A percentile compares a stretch with the other conserved stretches of the same genome.
phyloP scores from a whole-genome alignment of 352 stramenopile species.

The Phytophthora chlamydospora region DNA sequence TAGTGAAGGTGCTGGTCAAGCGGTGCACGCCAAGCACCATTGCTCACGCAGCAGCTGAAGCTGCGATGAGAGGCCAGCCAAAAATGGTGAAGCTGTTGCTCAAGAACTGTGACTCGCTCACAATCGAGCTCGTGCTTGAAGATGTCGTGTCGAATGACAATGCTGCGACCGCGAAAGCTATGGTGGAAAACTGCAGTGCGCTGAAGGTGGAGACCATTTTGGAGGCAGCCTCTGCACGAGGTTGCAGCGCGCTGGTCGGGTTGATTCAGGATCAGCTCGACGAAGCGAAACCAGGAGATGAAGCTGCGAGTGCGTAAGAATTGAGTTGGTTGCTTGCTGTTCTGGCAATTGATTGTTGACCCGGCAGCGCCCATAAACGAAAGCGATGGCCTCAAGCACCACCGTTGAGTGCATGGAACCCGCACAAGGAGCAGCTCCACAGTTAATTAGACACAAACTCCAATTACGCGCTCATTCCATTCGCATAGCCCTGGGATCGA shows the following conservation, averaged over 20 bases:
- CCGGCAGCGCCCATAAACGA: too few species aligned
- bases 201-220: neutral
- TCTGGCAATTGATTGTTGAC: too few species aligned
- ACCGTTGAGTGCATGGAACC: too few species aligned
- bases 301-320: too few species aligned
- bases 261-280: neutral
- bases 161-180: neutral
- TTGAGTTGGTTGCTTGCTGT: too few species aligned
- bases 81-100: slow-evolving; percentile 1
- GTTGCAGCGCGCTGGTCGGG: neutral
- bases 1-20: neutral
- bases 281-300: too few species aligned
- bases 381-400: too few species aligned
- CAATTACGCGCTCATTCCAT: too few species aligned
- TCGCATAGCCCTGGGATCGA: too few species aligned
- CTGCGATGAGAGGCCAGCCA: neutral
- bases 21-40: neutral
- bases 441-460: too few species aligned
- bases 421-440: too few species aligned
- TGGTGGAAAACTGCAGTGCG: neutral
- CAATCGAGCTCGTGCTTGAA: neutral
- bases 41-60: neutral
- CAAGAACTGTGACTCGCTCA: neutral
- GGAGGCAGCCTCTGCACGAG: neutral
- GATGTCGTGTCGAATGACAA: neutral